Evolutionary conservation across 192 early-diverging fungal genomes (phyloP), one percentile per base, ranked within the genome.

Genomic region (Lobosporangium transversale): DNA sequence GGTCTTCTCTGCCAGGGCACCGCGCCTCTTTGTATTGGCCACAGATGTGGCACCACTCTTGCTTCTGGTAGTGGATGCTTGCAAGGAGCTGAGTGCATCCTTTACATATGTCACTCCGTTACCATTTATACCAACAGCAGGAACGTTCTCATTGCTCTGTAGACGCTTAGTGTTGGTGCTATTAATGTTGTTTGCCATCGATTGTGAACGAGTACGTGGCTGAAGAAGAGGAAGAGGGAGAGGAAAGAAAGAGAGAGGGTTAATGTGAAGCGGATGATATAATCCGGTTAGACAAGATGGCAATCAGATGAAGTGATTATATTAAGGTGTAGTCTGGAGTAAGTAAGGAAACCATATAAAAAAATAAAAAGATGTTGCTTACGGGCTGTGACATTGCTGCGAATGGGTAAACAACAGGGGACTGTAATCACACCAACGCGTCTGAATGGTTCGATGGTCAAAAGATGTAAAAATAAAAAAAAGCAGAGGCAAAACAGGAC

Each of bases 21-120:
- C n/a, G n/a, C n/a, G n/a, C 32, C 66, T 54, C 56, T 68, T 68
- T 31, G 58, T 53, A 27, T 43, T 42, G 21, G 66, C 35, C 14
- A 20, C 30, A 36, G 31, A 18, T 43, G 55, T 66, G 24, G 51
- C 32, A 15, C 23, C 32, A 44, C 31, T 30, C 48, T 55, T 62
- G 44, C 48, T n/a, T 26, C 30, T 62, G 47, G 29, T 42, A 23
- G 48, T 37, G 37, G 7, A 10, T 42, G 48, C 15, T 12, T 52
- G 55, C 36, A 68, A 47, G 17, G 66, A 31, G 37, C 55, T 58
- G 0, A 58, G 30, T 33, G 49, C 54, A 52, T 68, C 66, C 37
- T 68, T 68, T 33, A 68, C 66, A 47, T 58, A 58, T 17, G 66
- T 68, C 37, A 58, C 49, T 52, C 32, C 48, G n/a, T 58, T 54